Base-by-base conservation (phyloP, 2,329 filamentous ascomycete species). In the Thelonectria blattea region DNA sequence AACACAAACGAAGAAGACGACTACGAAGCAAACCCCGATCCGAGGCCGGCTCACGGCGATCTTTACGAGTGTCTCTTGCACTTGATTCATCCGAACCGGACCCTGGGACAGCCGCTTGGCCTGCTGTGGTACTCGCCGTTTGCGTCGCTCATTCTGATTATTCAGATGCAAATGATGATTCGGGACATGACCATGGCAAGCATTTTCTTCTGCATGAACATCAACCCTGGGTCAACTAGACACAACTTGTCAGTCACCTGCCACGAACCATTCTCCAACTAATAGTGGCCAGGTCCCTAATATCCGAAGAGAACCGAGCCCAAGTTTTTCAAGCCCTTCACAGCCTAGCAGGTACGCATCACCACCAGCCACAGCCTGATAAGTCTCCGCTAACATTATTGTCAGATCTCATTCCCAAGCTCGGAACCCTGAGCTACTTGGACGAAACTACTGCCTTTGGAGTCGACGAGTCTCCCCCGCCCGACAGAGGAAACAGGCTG, bases 111-210 rank as follows among this genome's bases (percentile, higher is more conserved):
- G 8, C 59, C 54, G 2, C 55, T 61, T 5, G 59, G 59, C 2
- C n/a, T 61, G 4, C 34, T 61, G 9, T 61, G 59, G 59, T 54
- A 61, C 17, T 61, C 59, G 9, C 59, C 59, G 6, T 61, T 61
- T 42, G 59, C 59, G 1, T 61, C 54, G 5, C 54, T 61, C 17
- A 58, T 61, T 32, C 32, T 61, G 8, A 58, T 61, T 22, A 51
- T 61, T 15, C 59, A 61, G 32, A 61, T 61, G 54, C 59, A 61
- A 43, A 61, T 61, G 59, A 61, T 61, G 59, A 58, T 61, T 17
- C 54, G 59, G 7, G 59, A 61, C 17, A 53, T 61, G 54, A 61
- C 59, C 2, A 51, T 61, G 50, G 59, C 59, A 2, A 61, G 59
- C 14, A 39, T 61, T 7, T 61, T 61, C 46, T 61, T 61, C 14